These are phyloP conservation scores for Umbelopsis sp. DNA, from an alignment of 192 early-diverging fungal genomes.

Conservation along the genomic window DNA sequence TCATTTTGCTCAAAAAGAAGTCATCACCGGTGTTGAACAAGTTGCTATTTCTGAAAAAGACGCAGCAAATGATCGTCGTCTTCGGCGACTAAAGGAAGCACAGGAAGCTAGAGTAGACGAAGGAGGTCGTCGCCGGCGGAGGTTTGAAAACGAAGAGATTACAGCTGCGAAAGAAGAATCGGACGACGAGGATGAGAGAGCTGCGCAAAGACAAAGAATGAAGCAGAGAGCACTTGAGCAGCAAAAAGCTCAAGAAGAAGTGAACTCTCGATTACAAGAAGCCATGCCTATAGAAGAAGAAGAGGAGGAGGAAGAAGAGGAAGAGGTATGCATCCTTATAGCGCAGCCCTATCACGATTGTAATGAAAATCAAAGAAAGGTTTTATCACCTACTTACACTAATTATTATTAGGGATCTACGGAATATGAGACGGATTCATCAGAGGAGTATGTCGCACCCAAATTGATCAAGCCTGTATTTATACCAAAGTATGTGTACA, in stretches of 20 bases:
- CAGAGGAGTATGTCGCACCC: slow-evolving; percentile 63
- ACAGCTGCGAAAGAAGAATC: slow-evolving; percentile 35
- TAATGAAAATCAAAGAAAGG: background rate
- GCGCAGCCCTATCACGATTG: background rate
- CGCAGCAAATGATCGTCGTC: slow-evolving; percentile 39
- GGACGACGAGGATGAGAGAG: slow-evolving; percentile 56
- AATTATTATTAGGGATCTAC: slow-evolving; percentile 24
- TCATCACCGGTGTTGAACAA: slow-evolving; percentile 44
- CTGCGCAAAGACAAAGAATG: slow-evolving; percentile 33
- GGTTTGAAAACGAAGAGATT: slow-evolving; percentile 25
- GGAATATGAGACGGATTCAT: slow-evolving; percentile 66
- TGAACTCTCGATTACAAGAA: slow-evolving; percentile 18
- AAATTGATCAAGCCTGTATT: slow-evolving; percentile 89
- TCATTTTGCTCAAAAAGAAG: slow-evolving; percentile 39
- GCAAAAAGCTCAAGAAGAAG: slow-evolving; percentile 38
- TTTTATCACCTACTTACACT: background rate
- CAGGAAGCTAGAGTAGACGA: slow-evolving; percentile 38
- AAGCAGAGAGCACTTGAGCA: slow-evolving; percentile 31
- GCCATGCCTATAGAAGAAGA: slow-evolving; percentile 22
- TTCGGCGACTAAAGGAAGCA: slow-evolving; percentile 49
- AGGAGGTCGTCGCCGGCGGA: slow-evolving; percentile 33
- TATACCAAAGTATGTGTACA: slow-evolving; percentile 75
- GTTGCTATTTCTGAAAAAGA: slow-evolving; percentile 49
- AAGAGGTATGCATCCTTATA: slow-evolving; percentile 4
- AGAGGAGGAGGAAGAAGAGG: slow-evolving; percentile 39